Evolutionary conservation across 441 rosid genomes (phyloP), one percentile per base, ranked within the genome.

Genomic region (Croton setiger): DNA sequence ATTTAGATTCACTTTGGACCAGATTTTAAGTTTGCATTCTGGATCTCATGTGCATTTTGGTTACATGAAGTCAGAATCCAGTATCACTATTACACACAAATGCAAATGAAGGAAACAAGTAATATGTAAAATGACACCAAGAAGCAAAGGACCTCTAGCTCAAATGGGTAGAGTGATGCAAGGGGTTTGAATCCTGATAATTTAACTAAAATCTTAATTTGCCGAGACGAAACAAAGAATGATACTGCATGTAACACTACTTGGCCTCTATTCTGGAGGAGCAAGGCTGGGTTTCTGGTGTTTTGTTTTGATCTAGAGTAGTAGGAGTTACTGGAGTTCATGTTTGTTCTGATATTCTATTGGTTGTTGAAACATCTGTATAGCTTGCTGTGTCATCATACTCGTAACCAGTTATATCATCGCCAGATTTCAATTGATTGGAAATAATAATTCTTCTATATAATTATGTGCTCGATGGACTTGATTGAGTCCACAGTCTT

Each of bases 1-100:
- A 51, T 13, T 62, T 6, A 63, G 14, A 11, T 36, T 37, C 36
- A 51, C 66, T 36, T 51, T 61, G 60, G 73, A 27, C 43, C 43
- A 23, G n/a, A 5, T 14, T 15, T 39, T n/a, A 17, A 7, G 27
- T 59, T 17, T 15, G 23, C 11, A n/a, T 20, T 39, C 4, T 4
- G 43, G 59, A 49, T 69, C 20, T 60, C 17, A 60, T 39, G 15
- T 51, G 66, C 18, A 21, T 37, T 21, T 21, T 51, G 33, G 51
- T 37, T 52, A 1, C 4, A 53, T 20, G 48, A 20, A 39, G 35
- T 5, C 64, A 68, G 47, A 59, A 60, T 20, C 47, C 23, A 43
- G n/a, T 48, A 2, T 45, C 58, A 47, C 35, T 3, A 10, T n/a
- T 45, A 9, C 49, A 4, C 18, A 23, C 4, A 48, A 49, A 61